phyloP scores from a whole-genome alignment of 352 stramenopile species.

The Phytopythium litorale region DNA sequence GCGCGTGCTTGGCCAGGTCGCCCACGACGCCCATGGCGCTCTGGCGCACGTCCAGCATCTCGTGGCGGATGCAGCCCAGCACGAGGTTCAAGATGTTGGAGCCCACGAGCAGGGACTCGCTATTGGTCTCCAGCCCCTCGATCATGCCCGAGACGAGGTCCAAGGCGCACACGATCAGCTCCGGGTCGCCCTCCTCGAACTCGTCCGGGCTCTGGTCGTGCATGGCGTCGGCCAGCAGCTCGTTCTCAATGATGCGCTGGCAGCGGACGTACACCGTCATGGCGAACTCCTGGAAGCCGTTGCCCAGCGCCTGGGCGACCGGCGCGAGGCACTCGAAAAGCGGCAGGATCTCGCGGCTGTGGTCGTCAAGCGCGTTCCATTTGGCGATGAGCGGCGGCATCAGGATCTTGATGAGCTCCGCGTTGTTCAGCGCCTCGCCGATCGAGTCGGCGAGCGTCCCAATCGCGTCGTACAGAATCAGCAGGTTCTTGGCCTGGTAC shows the following conservation, averaged over 20 bases:
- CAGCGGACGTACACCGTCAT: slow-evolving; percentile 78
- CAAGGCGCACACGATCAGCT: slow-evolving; percentile 88
- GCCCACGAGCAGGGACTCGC: slow-evolving; percentile 64
- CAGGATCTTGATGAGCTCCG: slow-evolving; percentile 89
- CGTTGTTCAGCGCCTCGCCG: slow-evolving; percentile 90
- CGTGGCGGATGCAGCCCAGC: slow-evolving; percentile 82
- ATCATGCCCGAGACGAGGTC: slow-evolving; percentile 89
- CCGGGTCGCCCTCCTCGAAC: slow-evolving; percentile 82
- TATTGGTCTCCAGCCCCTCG: slow-evolving; percentile 76
- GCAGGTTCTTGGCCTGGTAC: slow-evolving; percentile 93
- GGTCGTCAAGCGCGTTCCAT: slow-evolving; percentile 86
- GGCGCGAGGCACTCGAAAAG: slow-evolving; percentile 90
- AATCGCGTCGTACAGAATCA: slow-evolving; percentile 96
- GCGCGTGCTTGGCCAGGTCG: slow-evolving; percentile 84
- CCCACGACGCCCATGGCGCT: slow-evolving; percentile 88
- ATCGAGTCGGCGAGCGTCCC: slow-evolving; percentile 94
- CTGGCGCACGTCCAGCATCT: slow-evolving; percentile 87
- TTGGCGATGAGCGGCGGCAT: slow-evolving; percentile 93
- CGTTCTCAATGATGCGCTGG: slow-evolving; percentile 81
- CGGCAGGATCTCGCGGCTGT: slow-evolving; percentile 77
- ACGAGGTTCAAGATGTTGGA: slow-evolving; percentile 89
- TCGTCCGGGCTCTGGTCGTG: slow-evolving; percentile 74
- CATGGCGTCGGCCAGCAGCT: slow-evolving; percentile 78
- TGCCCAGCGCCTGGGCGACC: slow-evolving; percentile 78
- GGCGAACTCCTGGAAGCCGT: slow-evolving; percentile 87